Conservation (phyloP, 1,284 basidiomycete genomes). For the Schizopora paradoxa region DNA sequence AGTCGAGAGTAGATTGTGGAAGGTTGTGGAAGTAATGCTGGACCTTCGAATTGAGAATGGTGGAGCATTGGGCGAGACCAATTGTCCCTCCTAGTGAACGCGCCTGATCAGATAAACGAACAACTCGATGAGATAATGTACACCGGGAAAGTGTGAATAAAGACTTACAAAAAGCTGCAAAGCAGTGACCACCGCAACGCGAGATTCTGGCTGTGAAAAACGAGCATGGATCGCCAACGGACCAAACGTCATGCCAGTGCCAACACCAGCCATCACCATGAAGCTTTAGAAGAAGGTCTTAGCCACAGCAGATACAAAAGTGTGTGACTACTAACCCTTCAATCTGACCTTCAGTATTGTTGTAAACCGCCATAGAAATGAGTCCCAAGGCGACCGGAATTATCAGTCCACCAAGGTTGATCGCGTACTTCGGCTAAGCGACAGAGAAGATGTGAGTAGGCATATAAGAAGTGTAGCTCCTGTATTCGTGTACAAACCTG, state of each 20-base stretch:
- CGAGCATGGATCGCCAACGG: conserved; percentile 40
- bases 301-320: background rate
- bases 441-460: background rate
- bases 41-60: conserved; percentile 42
- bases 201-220: conserved; percentile 36
- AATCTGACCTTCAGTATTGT: conserved; percentile 31
- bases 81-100: conserved; percentile 45
- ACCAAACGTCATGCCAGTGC: conserved; percentile 38
- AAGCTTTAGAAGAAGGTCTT: conserved; percentile 28
- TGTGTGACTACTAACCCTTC: conserved; percentile 30
- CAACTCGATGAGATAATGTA: background rate
- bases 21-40: conserved; percentile 28
- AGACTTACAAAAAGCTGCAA: conserved; percentile 19
- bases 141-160: background rate
- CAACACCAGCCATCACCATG: conserved; percentile 40
- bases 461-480: background rate
- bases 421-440: conserved; percentile 39
- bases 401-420: conserved; percentile 34
- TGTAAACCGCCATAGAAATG: conserved; percentile 37
- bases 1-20: conserved; percentile 21
- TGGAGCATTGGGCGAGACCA: conserved; percentile 46
- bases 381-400: conserved; percentile 38
- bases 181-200: conserved; percentile 38
- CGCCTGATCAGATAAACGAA: conserved; percentile 29
- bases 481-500: conserved; percentile 14